Conservation (phyloP, 257 asterid species). For the Solanum raphanifolium region DNA sequence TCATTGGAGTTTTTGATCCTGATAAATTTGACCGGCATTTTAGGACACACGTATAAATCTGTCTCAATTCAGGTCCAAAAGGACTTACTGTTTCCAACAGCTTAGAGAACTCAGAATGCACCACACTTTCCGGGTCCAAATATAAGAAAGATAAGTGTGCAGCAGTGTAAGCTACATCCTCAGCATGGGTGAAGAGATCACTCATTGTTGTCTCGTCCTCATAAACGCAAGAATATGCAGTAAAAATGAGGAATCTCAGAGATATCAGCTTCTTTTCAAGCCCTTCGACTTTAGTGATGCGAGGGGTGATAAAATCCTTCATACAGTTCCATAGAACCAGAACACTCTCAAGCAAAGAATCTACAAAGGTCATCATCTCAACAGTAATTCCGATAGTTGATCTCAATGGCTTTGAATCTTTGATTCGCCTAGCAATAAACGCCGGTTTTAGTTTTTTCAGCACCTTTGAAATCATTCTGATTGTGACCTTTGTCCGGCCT, state of each 20-base stretch:
- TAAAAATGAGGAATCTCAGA: not conserved
- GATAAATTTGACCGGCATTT: not conserved
- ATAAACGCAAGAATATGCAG: not conserved
- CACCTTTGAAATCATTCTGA: not conserved
- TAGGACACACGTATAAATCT: not conserved
- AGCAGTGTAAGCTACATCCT: not conserved
- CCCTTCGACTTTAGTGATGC: not conserved
- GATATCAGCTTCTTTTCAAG: not conserved
- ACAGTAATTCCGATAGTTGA: not conserved
- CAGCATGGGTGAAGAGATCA: not conserved
- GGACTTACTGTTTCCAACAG: not conserved
- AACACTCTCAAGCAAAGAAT: not conserved
- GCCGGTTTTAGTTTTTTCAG: not conserved
- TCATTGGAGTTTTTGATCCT: not conserved
- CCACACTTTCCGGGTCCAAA: not conserved
- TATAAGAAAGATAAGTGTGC: not conserved
- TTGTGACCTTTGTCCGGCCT: not conserved
- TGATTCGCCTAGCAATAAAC: not conserved
- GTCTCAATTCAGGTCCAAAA: not conserved
- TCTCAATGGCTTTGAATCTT: not conserved
- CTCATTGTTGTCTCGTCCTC: not conserved
- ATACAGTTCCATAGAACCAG: not conserved
- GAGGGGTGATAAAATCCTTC: not conserved
- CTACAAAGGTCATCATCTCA: not conserved
- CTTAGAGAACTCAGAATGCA: not conserved